Evolutionary conservation across 371 early-diverging fungal species (phyloP).

Genomic region (Haplosporangium sp.): DNA sequence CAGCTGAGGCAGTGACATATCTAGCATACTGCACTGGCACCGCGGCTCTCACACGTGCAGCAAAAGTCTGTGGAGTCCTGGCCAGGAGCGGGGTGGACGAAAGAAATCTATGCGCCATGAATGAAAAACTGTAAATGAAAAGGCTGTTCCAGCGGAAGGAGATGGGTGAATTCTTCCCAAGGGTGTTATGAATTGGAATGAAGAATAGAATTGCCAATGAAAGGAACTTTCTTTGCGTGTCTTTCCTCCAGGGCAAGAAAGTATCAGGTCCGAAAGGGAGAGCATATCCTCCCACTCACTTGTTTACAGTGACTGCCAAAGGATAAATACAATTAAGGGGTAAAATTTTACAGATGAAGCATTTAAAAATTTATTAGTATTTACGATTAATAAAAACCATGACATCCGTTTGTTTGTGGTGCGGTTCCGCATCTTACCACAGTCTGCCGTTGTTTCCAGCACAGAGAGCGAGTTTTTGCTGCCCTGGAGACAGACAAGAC

Average conservation of each 20-base stretch:
- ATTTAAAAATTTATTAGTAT: too few relatives aligned
- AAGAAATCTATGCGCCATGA: slow-evolving; percentile 45
- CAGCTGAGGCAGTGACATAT: slow-evolving; percentile 54
- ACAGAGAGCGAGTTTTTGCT: background rate
- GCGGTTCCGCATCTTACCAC: slow-evolving; percentile 10
- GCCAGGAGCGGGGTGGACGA: slow-evolving; percentile 29
- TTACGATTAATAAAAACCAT: background rate
- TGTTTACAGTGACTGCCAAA: slow-evolving; percentile 24
- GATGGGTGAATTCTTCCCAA: slow-evolving; percentile 6
- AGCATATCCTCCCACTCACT: too few relatives aligned
- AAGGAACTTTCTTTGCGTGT: background rate
- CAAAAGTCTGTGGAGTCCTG: slow-evolving; percentile 37
- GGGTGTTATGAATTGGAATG: background rate
- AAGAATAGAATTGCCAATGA: background rate
- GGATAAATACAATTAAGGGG: background rate
- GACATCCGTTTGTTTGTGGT: slow-evolving; percentile 11
- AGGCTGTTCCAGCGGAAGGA: background rate
- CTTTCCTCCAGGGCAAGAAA: background rate
- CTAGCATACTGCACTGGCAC: slow-evolving; percentile 54
- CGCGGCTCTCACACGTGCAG: slow-evolving; percentile 33
- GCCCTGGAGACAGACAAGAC: slow-evolving; percentile 14
- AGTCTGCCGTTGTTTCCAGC: slow-evolving; percentile 1
- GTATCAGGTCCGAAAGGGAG: slow-evolving; percentile 3
- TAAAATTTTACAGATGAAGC: background rate
- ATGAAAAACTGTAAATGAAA: background rate